Base-by-base conservation (phyloP, 306 rosid genomes). In the Erythrophleum fordii region DNA sequence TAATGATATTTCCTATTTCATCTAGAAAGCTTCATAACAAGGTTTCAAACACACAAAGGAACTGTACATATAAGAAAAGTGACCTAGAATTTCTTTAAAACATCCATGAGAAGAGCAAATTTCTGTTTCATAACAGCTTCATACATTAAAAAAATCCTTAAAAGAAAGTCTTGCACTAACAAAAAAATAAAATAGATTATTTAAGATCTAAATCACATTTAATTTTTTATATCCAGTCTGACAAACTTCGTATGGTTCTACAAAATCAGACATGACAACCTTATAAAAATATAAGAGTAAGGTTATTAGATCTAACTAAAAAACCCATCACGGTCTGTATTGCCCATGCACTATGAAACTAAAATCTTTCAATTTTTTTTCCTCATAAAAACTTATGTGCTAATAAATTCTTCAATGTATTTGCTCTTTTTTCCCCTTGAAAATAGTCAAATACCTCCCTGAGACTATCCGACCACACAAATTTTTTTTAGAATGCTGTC, bases 391-490 rank as follows among this genome's bases (percentile, higher is more conserved):
- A 18, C 23, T 17, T 9, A 51, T 17, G 58, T 51, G 20, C 58
- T 20, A 8, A 8, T 53, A 18, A 65, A 66, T 66, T 37, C 29
- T 25, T 29, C 39, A 37, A n/a, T 66, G 18, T n/a, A 66, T 37
- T 6, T 9, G 11, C 22, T n/a, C 17, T 51, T 11, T 35, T 18
- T 11, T 1, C 49, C 72, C 49, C 18, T n/a, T 16, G 49, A 37
- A 39, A 41, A 39, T 66, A 20, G 46, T 4, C 23, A 37, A 37
- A 5, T n/a, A 9, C 12, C 23, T 10, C 17, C 49, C 49, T 17
- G 48, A n/a, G 49, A 66, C 18, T 31, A 66, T 28, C 31, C 6
- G 17, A 7, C 18, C 31, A 56, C 61, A 56, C n/a, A 81, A 85
- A 52, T 17, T 65, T 46, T 22, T 65, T 37, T 6, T 1, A 72